Percentiles rank a stretch among this genome's conserved stretches.
Conservation (phyloP, 2,329 filamentous ascomycete genomes). For the Colletotrichum sp. region DNA sequence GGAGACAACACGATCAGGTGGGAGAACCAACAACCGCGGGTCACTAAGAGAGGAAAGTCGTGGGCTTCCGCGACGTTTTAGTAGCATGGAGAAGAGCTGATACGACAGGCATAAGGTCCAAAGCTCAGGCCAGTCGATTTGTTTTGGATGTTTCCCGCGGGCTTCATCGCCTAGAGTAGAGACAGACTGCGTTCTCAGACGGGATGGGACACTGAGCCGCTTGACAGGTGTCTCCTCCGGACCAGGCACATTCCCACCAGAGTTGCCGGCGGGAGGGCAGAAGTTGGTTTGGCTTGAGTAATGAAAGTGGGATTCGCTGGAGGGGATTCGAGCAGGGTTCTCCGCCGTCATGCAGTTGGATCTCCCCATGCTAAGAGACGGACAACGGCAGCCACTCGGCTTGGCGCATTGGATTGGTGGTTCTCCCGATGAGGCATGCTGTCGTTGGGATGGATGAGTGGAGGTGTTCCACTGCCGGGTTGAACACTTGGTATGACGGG, state of each 20-base stretch:
- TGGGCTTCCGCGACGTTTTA: conserved; percentile 5
- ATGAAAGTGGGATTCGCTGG: neutral
- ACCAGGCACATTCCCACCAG: neutral
- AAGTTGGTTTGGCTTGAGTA: neutral
- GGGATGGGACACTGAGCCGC: neutral
- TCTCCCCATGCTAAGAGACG: neutral
- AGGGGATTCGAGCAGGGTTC: neutral
- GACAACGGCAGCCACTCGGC: conserved; percentile 1
- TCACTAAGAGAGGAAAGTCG: neutral
- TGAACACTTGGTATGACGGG: neutral
- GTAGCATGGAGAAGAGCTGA: neutral
- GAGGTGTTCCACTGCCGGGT: neutral
- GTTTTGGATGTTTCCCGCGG: neutral
- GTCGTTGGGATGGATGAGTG: neutral
- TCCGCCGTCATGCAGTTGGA: conserved; percentile 9
- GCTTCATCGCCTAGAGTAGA: neutral
- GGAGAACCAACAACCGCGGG: neutral
- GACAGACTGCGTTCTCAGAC: neutral
- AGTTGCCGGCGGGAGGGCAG: neutral
- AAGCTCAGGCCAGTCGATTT: conserved; percentile 3
- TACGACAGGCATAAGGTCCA: neutral
- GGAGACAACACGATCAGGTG: neutral
- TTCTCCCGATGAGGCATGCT: neutral
- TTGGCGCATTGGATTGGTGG: neutral
- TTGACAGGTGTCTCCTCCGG: neutral